These are phyloP conservation scores for Vaccinium macrocarpon DNA, from an alignment of 148 eudicot genomes.

Conservation along the genomic window DNA sequence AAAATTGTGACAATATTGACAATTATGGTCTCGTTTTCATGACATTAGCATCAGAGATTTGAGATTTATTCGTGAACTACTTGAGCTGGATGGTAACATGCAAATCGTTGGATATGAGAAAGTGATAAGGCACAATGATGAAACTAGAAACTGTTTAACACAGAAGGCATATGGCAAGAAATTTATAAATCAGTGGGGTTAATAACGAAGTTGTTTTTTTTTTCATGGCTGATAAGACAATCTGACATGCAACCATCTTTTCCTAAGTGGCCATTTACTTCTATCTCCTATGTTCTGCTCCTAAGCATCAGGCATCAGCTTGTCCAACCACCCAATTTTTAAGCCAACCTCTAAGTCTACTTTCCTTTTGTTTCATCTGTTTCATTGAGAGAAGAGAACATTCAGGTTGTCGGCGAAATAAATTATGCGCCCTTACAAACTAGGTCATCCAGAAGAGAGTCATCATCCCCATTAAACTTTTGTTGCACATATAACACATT, in stretches of 20 bases:
- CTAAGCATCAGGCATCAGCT: not conserved
- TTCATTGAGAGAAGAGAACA: not conserved
- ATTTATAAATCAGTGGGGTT: not conserved
- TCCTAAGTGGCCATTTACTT: not conserved
- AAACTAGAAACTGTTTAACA: not conserved
- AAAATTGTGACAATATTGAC: no score
- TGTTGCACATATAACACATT: not conserved
- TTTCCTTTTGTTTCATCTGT: not conserved
- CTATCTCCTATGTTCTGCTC: not conserved
- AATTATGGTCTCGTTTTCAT: no score
- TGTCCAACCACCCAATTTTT: not conserved
- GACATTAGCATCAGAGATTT: no score
- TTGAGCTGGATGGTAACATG: no score
- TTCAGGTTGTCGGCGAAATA: not conserved
- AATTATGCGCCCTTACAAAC: not conserved
- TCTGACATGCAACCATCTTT: not conserved
- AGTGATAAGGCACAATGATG: not conserved
- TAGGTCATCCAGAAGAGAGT: not conserved
- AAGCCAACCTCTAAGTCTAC: not conserved
- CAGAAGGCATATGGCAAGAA: not conserved
- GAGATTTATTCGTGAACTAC: no score
- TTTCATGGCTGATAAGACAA: not conserved
- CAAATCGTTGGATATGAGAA: not conserved
- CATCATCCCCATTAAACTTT: not conserved
- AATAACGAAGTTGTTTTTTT: not conserved